Evolutionary conservation across 2,329 filamentous ascomycete species (phyloP), one percentile per base, ranked within the genome.

Genomic region (Scorias spongiosa): DNA sequence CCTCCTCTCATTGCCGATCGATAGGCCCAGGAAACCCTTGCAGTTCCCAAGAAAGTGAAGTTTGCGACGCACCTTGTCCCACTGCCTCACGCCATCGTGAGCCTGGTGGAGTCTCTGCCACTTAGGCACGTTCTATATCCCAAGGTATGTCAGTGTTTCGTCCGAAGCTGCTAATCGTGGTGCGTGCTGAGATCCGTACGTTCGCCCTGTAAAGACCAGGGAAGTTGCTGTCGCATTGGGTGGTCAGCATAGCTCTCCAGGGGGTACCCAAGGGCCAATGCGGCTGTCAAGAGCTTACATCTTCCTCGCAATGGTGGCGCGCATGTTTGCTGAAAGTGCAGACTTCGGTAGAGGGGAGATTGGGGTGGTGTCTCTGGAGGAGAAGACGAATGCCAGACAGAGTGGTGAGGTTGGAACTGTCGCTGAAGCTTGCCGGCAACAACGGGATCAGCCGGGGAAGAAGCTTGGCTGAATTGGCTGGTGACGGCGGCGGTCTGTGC

Each of bases 21-120:
- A 4, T 26, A 26, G 3, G 20, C 7, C 20, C 7, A 26, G 7
- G 20, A 7, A 7, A 26, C 20, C 20, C 4, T 26, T 4, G 7
- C 7, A 7, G 20, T 26, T 7, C 20, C 20, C 20, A 26, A 4
- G 7, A 26, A 7, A 26, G 20, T 26, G 4, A 7, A 26, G 20
- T 26, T 26, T 7, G 7, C 18, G 11, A 72, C 80, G 63, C 74
- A 88, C 83, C 67, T 87, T 86, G 66, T 75, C 70, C 83, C 84
- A 88, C 63, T 84, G 66, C 58, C 84, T 78, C 54, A 78, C 66
- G 57, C 75, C 76, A 65, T 82, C 82, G 55, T 84, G 79, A 52
- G 73, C 69, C 70, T 87, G 83, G 71, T 84, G 86, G 55, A 76
- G 66, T 59, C 75, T 72, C 74, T 89, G 84, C 69, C 81, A 74